A percentile compares a stretch with the other conserved stretches of the same genome.
These are phyloP conservation scores for Fusarium nanum DNA, from an alignment of 2,329 filamentous ascomycete genomes.

Conservation along the genomic window DNA sequence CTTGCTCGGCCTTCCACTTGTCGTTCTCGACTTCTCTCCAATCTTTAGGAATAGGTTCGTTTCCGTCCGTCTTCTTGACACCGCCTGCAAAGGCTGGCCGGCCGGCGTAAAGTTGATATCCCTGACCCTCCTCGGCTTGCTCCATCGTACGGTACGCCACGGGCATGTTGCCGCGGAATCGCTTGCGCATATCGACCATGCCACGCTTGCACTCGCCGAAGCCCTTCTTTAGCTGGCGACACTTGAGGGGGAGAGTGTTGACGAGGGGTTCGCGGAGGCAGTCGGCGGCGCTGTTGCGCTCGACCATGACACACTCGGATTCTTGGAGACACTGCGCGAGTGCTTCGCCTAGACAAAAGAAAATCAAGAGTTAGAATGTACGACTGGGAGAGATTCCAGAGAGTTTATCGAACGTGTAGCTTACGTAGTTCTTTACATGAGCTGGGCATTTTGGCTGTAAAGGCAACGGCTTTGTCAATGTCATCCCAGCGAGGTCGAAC, in stretches of 20 bases:
- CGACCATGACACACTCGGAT: constrained; percentile 94
- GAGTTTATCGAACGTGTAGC: constrained; percentile 50
- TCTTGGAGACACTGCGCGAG: constrained; percentile 95
- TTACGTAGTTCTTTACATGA: constrained; percentile 97
- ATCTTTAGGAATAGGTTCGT: constrained; percentile 70
- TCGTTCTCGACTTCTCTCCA: constrained; percentile 75
- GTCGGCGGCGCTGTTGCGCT: constrained; percentile 86
- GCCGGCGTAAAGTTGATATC: constrained; percentile 83
- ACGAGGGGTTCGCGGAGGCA: constrained; percentile 86
- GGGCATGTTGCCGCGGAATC: constrained; percentile 93
- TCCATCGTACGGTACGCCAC: constrained; percentile 73
- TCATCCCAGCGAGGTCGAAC: constrained; percentile 39
- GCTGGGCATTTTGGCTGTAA: constrained; percentile 77
- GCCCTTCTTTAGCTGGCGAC: constrained; percentile 91
- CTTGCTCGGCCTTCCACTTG: constrained; percentile 59
- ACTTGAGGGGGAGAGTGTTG: constrained; percentile 85
- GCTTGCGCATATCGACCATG: constrained; percentile 98
- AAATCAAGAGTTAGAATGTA: constrained; percentile 1
- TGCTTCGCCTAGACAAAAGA: constrained; percentile 75
- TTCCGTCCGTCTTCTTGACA: constrained; percentile 74
- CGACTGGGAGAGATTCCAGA: not conserved
- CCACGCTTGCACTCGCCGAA: constrained; percentile 96
- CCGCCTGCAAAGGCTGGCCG: constrained; percentile 74
- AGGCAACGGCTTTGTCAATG: constrained; percentile 24
- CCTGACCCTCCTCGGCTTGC: constrained; percentile 65